These are phyloP conservation scores for Kazachstania sp. DNA, from an alignment of 1,139 yeast species.

Conservation along the genomic window DNA sequence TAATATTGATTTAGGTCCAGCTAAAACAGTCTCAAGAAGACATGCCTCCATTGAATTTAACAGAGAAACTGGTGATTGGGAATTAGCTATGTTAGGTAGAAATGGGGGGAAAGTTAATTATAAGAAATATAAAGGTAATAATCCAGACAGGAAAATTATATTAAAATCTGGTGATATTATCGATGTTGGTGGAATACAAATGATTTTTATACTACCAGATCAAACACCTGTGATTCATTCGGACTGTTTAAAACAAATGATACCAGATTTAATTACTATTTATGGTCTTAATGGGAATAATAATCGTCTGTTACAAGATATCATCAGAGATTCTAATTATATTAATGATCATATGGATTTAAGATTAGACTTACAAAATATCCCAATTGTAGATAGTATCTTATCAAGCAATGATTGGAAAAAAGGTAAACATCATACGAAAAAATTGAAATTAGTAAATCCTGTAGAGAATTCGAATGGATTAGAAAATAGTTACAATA, in stretches of 20 bases:
- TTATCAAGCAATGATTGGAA: background rate
- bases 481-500: too few species aligned
- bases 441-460: too few species aligned
- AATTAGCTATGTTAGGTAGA: constrained; percentile 68
- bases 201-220: constrained; percentile 96
- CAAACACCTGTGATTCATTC: constrained; percentile 58
- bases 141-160: constrained; percentile 17
- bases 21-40: constrained; percentile 81
- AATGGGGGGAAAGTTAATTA: constrained; percentile 88
- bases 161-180: constrained; percentile 67
- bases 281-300: constrained; percentile 18
- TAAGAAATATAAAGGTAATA: constrained; percentile 43
- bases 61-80: constrained; percentile 69
- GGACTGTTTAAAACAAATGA: constrained; percentile 37
- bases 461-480: too few species aligned
- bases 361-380: background rate
- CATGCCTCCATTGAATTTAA: constrained; percentile 82
- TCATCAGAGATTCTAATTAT: constrained; percentile 16
- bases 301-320: constrained; percentile 14
- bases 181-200: constrained; percentile 94
- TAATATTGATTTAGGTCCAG: constrained; percentile 90
- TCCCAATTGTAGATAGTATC: background rate
- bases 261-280: constrained; percentile 24
- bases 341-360: constrained; percentile 6
- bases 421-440: too few species aligned